These are phyloP conservation scores for Crithidia acanthocephali DNA, from an alignment of 208 protist species.

Conservation along the genomic window DNA sequence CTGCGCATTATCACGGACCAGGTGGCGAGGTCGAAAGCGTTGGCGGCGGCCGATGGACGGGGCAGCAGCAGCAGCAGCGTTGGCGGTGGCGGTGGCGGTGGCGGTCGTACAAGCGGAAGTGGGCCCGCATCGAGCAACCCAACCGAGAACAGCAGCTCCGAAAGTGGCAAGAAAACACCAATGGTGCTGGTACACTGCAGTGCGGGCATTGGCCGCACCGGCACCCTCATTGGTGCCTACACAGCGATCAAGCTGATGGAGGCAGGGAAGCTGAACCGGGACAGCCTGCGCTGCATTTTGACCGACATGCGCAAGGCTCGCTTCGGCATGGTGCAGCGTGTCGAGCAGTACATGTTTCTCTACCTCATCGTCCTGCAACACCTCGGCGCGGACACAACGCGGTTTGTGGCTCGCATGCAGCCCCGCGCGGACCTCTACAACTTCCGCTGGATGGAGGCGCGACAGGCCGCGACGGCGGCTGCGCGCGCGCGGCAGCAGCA, in stretches of 20 bases:
- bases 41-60: not conserved
- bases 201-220: constrained; percentile 85
- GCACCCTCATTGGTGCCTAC: constrained; percentile 85
- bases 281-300: constrained; percentile 51
- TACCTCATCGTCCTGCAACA: constrained; percentile 67
- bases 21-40: not conserved
- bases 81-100: not conserved
- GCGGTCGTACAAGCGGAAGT: not conserved
- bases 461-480: constrained; percentile 15
- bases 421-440: constrained; percentile 32
- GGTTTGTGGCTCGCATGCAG: constrained; percentile 34
- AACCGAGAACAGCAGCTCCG: not conserved
- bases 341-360: constrained; percentile 90
- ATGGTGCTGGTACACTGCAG: constrained; percentile 88
- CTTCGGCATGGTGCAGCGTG: constrained; percentile 83
- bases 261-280: constrained; percentile 33
- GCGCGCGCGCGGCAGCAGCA: constrained; percentile 8
- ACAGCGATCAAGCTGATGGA: constrained; percentile 46
- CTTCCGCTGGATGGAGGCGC: constrained; percentile 32
- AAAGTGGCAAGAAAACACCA: not conserved
- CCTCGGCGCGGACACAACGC: constrained; percentile 31
- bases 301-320: constrained; percentile 58
- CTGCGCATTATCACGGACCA: constrained; percentile 46
- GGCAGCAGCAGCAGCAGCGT: too few relatives aligned
- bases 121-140: too few relatives aligned